These are phyloP conservation scores for Castanea mollissima DNA, from an alignment of 306 rosid species.

Conservation along the genomic window DNA sequence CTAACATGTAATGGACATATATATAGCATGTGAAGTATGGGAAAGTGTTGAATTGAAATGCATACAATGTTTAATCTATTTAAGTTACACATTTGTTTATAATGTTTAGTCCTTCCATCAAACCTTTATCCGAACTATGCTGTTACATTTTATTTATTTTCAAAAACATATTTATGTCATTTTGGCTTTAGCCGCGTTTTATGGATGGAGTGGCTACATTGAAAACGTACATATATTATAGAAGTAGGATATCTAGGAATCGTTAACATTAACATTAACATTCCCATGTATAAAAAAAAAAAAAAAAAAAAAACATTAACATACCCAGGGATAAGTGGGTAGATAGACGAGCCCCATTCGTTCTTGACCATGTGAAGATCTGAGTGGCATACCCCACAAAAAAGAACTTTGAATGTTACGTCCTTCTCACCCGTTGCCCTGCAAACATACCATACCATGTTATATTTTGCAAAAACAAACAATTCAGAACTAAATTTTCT, in stretches of 20 bases:
- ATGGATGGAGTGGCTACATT: too few species aligned
- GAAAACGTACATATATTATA: too few species aligned
- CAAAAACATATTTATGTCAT: too few species aligned
- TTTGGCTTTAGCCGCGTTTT: too few species aligned
- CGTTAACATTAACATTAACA: too few species aligned
- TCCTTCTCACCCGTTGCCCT: constrained; percentile 45
- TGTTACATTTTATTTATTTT: too few species aligned
- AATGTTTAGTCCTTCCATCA: too few species aligned
- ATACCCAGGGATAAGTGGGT: constrained; percentile 57
- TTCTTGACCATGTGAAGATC: constrained; percentile 52
- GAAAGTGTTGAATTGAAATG: too few species aligned
- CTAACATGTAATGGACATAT: not conserved
- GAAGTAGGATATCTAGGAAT: too few species aligned
- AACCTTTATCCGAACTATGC: too few species aligned
- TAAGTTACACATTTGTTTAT: too few species aligned
- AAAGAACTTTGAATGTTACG: constrained; percentile 42
- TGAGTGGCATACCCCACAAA: constrained; percentile 58
- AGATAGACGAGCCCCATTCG: constrained; percentile 38
- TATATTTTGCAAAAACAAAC: not conserved
- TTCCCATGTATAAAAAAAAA: not conserved
- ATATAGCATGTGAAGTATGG: not conserved
- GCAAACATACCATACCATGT: not conserved
- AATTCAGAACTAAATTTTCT: not conserved
- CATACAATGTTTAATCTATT: too few species aligned
- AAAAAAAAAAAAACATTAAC: not conserved